phyloP scores from a whole-genome alignment of 495 filamentous ascomycete genomes.

The Glonium stellatum region DNA sequence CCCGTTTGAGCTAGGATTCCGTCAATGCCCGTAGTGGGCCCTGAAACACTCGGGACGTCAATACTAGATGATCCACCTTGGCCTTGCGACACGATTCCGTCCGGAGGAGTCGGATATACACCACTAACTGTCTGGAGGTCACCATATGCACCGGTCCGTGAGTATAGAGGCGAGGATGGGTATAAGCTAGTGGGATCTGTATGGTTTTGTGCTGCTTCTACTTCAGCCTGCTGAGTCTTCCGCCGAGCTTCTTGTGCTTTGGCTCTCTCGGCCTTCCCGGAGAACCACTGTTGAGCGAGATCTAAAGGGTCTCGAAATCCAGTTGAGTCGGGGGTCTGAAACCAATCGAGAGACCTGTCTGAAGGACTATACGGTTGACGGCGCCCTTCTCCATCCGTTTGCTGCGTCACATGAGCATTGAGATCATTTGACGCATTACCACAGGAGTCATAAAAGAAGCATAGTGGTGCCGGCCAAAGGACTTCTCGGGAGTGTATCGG shows the following conservation, averaged over 20 bases:
- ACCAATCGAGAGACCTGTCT: conserved; percentile 23
- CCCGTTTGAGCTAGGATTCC: conserved; percentile 6
- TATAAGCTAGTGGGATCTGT: conserved; percentile 13
- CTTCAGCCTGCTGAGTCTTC: conserved; percentile 47
- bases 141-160: conserved; percentile 22
- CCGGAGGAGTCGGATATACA: conserved; percentile 85
- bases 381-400: background rate
- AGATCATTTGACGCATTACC: background rate
- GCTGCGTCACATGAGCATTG: background rate
- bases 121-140: conserved; percentile 32
- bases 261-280: conserved; percentile 43
- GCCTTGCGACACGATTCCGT: conserved; percentile 50
- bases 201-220: conserved; percentile 21
- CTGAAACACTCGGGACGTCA: conserved; percentile 12
- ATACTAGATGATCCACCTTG: conserved; percentile 4
- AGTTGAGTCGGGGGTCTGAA: conserved; percentile 15
- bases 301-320: conserved; percentile 52
- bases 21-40: conserved; percentile 6
- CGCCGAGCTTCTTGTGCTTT: conserved; percentile 42
- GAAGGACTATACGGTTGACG: background rate
- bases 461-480: conserved; percentile 26
- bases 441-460: conserved; percentile 21
- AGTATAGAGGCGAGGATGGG: conserved; percentile 28
- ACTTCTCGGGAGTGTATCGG: conserved; percentile 6
- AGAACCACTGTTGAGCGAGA: conserved; percentile 64